Evolutionary conservation across 495 filamentous ascomycete species (phyloP), one percentile per base, ranked within the genome.

Genomic region (Parmelia sp.): DNA sequence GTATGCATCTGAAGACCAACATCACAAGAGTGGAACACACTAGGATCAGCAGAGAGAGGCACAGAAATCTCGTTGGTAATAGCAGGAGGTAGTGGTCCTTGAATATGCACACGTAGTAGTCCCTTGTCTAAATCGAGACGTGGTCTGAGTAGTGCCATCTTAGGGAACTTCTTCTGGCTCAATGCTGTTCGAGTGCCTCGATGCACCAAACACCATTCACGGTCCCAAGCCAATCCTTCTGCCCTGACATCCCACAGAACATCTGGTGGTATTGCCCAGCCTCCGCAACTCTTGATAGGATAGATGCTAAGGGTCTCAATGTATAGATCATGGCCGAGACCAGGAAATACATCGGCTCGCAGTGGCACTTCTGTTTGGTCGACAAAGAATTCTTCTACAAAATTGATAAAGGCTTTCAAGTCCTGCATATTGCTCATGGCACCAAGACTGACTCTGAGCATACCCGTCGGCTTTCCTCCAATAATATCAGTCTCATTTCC

Each of bases 161-260:
- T 80, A 8, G 88, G 87, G 71, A 90, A 81, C 49, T 53, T 60
- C 74, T 94, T 94, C 71, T 92, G 90, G 69, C 80, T 90, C 55
- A 94, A 72, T 8, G 84, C 89, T 58, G 82, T 83, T 0, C 84
- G 84, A 5, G 89, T 89, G 8, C 88, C 87, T 68, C 83, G 80
- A 73, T 92, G 89, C 29, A 94, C 79, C 17, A 94, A 71, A 70
- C 89, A 92, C 90, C 90, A 94, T 74, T 93, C 90, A 61, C 90
- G 74, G 71, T 94, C 90, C 90, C 90, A 92, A 39, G 83, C 86
- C 12, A 94, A 75, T 1, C 90, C 90, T 74, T 90, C 87, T 9
- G 78, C 72, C 44, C 78, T 78, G 42, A 92, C 77, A 68, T 88
- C 85, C 90, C 90, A 94, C 37, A 74, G 58, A 21, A 69, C 70